Percentiles rank a stretch among this genome's conserved stretches.
phyloP scores from a whole-genome alignment of 192 early-diverging fungal genomes.

The Diversispora epigaea region DNA sequence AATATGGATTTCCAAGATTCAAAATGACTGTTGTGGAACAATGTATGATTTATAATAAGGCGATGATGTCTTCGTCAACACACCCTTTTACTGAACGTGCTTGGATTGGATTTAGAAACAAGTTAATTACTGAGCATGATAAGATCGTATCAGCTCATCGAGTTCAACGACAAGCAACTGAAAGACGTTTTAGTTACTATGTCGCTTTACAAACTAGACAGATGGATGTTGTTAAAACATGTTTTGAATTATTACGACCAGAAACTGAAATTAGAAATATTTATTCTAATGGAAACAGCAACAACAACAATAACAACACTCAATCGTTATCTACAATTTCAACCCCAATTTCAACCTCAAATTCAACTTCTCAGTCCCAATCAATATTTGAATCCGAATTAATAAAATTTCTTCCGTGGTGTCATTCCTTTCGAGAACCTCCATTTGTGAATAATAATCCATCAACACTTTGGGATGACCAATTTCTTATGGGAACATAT shows the following conservation, averaged over 20 bases:
- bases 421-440: background rate
- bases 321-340: background rate
- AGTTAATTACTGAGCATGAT: constrained; percentile 20
- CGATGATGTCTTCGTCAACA: constrained; percentile 6
- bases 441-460: constrained; percentile 19
- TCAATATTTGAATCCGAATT: background rate
- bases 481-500: background rate
- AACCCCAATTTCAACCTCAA: background rate
- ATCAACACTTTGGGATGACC: constrained; percentile 18
- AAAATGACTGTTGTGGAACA: constrained; percentile 25
- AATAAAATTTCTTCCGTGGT: constrained; percentile 18
- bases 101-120: constrained; percentile 18
- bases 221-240: constrained; percentile 11
- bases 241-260: constrained; percentile 4
- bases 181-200: background rate
- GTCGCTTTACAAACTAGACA: constrained; percentile 12
- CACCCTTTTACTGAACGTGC: constrained; percentile 17
- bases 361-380: background rate
- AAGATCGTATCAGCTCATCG: background rate
- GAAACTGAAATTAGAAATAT: background rate
- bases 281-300: constrained; percentile 9
- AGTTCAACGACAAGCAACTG: background rate
- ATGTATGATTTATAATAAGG: constrained; percentile 11
- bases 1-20: constrained; percentile 7
- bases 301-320: background rate